Evolutionary conservation across 2,329 filamentous ascomycete species (phyloP), one percentile per base, ranked within the genome.

Genomic region (Keithomyces neogunnii): DNA sequence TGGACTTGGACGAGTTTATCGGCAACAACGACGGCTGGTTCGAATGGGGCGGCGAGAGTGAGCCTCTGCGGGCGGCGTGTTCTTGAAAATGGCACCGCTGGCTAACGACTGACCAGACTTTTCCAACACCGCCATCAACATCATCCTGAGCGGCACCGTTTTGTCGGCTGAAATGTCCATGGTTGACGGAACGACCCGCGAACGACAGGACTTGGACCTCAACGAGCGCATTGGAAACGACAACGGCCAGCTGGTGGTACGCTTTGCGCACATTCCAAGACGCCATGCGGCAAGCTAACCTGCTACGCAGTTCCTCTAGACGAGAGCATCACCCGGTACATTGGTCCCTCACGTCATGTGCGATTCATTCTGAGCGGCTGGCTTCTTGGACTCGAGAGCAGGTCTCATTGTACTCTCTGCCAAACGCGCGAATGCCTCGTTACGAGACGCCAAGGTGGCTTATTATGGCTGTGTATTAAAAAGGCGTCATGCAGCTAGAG

Each of bases 21-120:
- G 54, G 55, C 29, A 57, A 57, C 13, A 32, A 44, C 5, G 52
- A 57, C 35, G 55, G 55, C 3, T 56, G 48, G 45, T 57, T 57
- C 35, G 36, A 40, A 19, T 57, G 54, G 55, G 52, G 48, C n/a
- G 54, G 54, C 7, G 55, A 40, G 3, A 51, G 55, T 57, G 45
- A 40, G 55, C 56, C 19, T 10, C 26, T 2, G 4, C 6, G 35
- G 29, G 6, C 8, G 13, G 5, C 6, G n/a, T 35, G 32, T 19
- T 33, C 26, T 28, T 28, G 5, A 26, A 3, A 7, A n/a, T 40
- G 35, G n/a, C 11, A 43, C 30, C 3, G 3, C 10, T 11, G 7
- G 35, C 31, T 47, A 35, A 35, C 45, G 8, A 3, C 38, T 26
- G 5, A 28, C 10, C 13, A 53, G 52, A 51, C 36, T 53, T 53